Evolutionary conservation across 768 basidiomycete species (phyloP).

Genomic region (Tephrocybe sp.): DNA sequence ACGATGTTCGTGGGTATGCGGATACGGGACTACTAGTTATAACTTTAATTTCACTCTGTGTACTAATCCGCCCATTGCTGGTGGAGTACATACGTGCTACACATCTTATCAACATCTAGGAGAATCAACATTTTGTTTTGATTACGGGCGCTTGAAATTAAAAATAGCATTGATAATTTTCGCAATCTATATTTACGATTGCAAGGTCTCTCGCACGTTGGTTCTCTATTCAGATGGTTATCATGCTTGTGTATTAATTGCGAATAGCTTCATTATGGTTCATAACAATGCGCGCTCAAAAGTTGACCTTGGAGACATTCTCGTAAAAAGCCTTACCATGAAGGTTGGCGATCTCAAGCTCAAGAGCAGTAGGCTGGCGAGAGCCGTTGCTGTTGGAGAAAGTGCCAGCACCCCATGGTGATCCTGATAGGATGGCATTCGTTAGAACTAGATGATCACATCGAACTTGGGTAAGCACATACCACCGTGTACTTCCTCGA

Average conservation of each 20-base stretch:
- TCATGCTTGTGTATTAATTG: not conserved
- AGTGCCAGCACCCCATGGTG: slow-evolving; percentile 82
- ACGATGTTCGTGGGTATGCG: too few relatives aligned
- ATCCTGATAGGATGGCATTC: slow-evolving; percentile 38
- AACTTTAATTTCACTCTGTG: too few relatives aligned
- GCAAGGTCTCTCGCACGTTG: too few relatives aligned
- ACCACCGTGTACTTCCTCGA: slow-evolving; percentile 62
- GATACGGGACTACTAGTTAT: too few relatives aligned
- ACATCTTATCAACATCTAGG: too few relatives aligned
- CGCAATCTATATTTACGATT: too few relatives aligned
- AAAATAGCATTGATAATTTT: too few relatives aligned
- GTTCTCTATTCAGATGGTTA: not conserved
- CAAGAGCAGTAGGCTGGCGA: slow-evolving; percentile 57
- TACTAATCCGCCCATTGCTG: too few relatives aligned
- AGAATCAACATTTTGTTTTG: too few relatives aligned
- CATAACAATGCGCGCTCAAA: slow-evolving; percentile 8
- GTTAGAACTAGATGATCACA: not conserved
- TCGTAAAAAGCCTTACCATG: slow-evolving; percentile 62
- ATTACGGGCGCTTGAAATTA: too few relatives aligned
- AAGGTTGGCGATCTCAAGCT: slow-evolving; percentile 52
- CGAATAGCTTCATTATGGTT: not conserved
- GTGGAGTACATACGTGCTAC: too few relatives aligned
- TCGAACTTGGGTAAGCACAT: slow-evolving; percentile 17
- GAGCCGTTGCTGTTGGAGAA: slow-evolving; percentile 51
- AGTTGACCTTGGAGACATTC: slow-evolving; percentile 39